Evolutionary conservation across 1,284 basidiomycete species (phyloP).

Genomic region (Naganishia sp.): DNA sequence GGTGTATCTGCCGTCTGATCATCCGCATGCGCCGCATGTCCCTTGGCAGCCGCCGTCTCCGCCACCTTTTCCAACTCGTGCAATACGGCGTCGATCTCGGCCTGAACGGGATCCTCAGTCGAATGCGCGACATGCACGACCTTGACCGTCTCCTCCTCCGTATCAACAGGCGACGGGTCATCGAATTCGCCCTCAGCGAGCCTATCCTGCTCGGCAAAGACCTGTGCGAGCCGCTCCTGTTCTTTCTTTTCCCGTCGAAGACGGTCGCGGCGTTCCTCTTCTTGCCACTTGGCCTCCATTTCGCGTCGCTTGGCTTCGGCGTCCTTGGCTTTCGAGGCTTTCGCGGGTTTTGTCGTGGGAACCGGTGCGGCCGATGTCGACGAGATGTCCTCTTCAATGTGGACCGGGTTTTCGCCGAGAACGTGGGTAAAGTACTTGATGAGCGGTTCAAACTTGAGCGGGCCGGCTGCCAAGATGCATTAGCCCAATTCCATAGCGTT

Average conservation of each 20-base stretch:
- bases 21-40: background rate
- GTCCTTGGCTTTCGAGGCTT: constrained; percentile 32
- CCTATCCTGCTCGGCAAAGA: constrained; percentile 31
- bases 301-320: constrained; percentile 38
- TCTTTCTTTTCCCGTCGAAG: constrained; percentile 41
- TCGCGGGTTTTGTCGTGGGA: constrained; percentile 29
- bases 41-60: constrained; percentile 3
- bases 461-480: constrained; percentile 36
- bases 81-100: constrained; percentile 8
- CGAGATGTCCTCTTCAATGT: constrained; percentile 4
- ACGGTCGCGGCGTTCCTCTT: constrained; percentile 47
- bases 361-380: constrained; percentile 19
- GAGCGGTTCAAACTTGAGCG: constrained; percentile 52
- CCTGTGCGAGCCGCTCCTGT: constrained; percentile 21
- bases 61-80: constrained; percentile 13
- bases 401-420: constrained; percentile 32
- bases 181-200: constrained; percentile 25
- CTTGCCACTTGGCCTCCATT: constrained; percentile 46
- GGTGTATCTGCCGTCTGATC: constrained; percentile 27
- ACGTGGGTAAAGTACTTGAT: constrained; percentile 46
- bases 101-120: constrained; percentile 27
- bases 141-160: constrained; percentile 2
- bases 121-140: constrained; percentile 18
- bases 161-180: constrained; percentile 7
- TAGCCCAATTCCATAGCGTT: background rate